Evolutionary conservation across 169 alveolate genomes (phyloP).

Genomic region (Eimeria zaria): DNA sequence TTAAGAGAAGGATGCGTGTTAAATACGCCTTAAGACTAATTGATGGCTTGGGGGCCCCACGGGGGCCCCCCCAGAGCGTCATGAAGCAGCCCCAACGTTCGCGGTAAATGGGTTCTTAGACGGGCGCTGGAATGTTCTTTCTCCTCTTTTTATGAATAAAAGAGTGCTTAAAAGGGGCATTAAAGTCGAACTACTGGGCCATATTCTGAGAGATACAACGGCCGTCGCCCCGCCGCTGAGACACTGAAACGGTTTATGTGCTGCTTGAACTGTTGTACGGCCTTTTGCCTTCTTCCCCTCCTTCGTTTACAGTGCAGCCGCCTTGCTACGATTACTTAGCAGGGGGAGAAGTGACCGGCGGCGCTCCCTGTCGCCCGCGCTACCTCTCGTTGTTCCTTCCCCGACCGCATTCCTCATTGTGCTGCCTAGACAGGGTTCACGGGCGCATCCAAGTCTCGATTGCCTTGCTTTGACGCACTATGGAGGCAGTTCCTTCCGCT

Average conservation of each 20-base stretch:
- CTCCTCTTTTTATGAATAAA: not conserved
- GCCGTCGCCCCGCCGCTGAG: not conserved
- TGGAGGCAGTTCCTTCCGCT: not conserved
- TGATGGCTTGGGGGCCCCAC: conserved; percentile 17
- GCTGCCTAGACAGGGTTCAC: not conserved
- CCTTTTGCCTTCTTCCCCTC: not conserved
- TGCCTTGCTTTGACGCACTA: not conserved
- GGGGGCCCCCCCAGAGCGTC: conserved; percentile 23
- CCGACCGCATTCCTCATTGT: not conserved
- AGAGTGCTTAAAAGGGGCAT: not conserved
- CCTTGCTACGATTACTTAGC: not conserved
- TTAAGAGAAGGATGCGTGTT: not conserved
- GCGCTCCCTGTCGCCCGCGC: not conserved
- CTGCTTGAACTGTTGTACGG: not conserved
- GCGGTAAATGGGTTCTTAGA: not conserved
- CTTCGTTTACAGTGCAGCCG: not conserved
- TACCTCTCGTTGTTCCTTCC: not conserved
- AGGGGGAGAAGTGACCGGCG: not conserved
- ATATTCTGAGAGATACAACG: not conserved
- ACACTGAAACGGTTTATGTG: not conserved
- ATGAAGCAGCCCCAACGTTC: not conserved
- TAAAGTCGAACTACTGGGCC: not conserved
- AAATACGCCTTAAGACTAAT: not conserved
- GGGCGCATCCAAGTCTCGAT: not conserved
- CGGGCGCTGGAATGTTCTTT: not conserved